These are phyloP conservation scores for Crataegus laevigata DNA, from an alignment of 306 rosid genomes.

Conservation along the genomic window DNA sequence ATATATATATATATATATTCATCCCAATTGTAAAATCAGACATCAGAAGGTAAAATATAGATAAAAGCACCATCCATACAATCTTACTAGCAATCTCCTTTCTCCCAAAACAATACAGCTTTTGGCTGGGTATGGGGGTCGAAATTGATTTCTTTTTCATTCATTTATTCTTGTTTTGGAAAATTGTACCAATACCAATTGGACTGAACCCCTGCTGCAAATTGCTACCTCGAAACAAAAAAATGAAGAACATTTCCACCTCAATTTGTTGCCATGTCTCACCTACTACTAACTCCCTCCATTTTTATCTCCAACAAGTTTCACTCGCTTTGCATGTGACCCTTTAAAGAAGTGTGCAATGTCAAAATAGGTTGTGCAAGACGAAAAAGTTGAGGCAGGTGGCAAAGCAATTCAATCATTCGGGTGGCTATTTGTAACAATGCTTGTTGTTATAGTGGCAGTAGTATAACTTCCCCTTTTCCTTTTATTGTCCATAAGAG, in stretches of 20 bases:
- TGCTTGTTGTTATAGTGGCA: not conserved
- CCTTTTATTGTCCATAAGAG: not conserved
- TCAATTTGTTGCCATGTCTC: not conserved
- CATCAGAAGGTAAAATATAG: not conserved
- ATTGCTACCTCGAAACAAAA: not conserved
- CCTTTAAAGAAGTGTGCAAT: not conserved
- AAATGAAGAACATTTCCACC: not conserved
- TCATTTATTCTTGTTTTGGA: not conserved
- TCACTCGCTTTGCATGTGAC: not conserved
- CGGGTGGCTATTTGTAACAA: not conserved
- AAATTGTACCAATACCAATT: not conserved
- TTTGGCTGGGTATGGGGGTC: not conserved
- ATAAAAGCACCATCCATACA: not conserved
- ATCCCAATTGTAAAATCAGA: not conserved
- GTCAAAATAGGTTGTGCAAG: not conserved
- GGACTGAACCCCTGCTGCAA: not conserved
- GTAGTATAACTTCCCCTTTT: not conserved
- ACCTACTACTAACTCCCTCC: not conserved
- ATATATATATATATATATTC: not conserved
- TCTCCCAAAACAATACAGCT: not conserved
- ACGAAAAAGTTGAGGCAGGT: no score
- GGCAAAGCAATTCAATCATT: not conserved
- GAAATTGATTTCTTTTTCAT: not conserved
- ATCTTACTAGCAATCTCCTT: not conserved
- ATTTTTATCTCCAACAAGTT: no score